Evolutionary conservation across 2,329 filamentous ascomycete genomes (phyloP), one percentile per base, ranked within the genome.

Genomic region (Diaporthe longicolla): DNA sequence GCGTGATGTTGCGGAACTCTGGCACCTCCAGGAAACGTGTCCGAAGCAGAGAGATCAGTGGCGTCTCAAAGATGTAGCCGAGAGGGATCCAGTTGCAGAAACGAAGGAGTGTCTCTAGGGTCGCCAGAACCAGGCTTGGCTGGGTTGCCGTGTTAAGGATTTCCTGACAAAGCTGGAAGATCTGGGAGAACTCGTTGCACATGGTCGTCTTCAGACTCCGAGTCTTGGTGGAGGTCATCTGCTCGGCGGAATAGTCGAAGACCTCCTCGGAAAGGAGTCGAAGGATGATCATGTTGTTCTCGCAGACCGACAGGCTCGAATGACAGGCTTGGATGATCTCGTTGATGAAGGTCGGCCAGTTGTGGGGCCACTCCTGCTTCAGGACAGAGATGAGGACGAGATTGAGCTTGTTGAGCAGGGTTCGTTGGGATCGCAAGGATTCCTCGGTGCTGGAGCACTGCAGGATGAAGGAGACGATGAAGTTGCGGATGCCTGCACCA

Each of bases 341-440:
- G 88, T 98, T 98, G 89, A 99, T 98, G 85, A 99, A 99, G 26
- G 95, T 98, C 15, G 97, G 97, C 97, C 97, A 99, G 88, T 99
- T 97, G 86, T 98, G 96, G 73, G 97, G 97, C 97, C 97, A 99
- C 85, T 99, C 74, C 86, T 99, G 97, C 89, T 99, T 99, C 81
- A 99, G 88, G 77, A 99, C 96, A 73, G 95, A 98, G 79, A 99
- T 95, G 77, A 99, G 93, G 74, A 98, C 96, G 80, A 99, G 90
- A 82, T 99, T 99, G 76, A 99, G 92, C 88, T 99, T 99, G 90
- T 98, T 98, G 81, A 99, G 88, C 75, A 99, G 91, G 45, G 95
- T 95, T 81, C 94, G 93, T 85, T 98, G 93, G 79, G 90, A 87
- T 83, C 93, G 93, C 78, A 98, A 88, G 77, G 92, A 93, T 81